Base-by-base conservation (phyloP, 305 asterid species). In the Andrographis paniculata region DNA sequence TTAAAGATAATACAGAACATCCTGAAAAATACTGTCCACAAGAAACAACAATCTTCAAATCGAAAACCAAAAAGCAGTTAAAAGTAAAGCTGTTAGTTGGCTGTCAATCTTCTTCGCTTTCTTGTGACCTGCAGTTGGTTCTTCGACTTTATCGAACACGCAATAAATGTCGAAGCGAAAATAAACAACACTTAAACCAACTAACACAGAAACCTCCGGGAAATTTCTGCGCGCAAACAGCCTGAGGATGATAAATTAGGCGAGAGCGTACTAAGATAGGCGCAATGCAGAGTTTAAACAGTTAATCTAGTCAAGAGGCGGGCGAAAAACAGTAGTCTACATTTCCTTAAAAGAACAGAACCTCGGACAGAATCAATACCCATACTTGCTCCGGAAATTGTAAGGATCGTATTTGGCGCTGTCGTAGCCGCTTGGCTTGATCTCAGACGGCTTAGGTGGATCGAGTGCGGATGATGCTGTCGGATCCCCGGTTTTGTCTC, bases 371-470 rank as follows among this genome's bases (percentile, higher is more conserved):
- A 24, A n/a, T 68, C 67, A 30, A 45, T 76, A 21, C 74, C 86
- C 76, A 44, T 72, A 78, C 55, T 78, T 89, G 84, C 64, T 67
- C 75, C 83, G 75, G 64, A 80, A 59, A 60, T 60, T 77, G 73
- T 78, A 82, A n/a, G 71, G 68, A 15, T 73, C 77, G 35, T 63
- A 84, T 68, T 75, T 87, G 0, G 72, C 39, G 46, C 56, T 79
- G 11, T 70, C 84, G 44, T 78, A 79, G 61, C 72, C 54, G 20
- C 63, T 72, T n/a, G 73, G 45, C 71, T 68, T 76, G 14, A 42
- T 58, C 63, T 80, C 94, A 47, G 55, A 71, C 45, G 78, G 68
- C 61, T 77, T 82, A n/a, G n/a, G n/a, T 4, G 78, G 53, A 55
- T 82, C 94, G 63, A 67, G 6, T 12, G 63, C 82, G 0, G 72